Conservation (phyloP, 306 rosid species). For the Astragalus glycyphyllos region DNA sequence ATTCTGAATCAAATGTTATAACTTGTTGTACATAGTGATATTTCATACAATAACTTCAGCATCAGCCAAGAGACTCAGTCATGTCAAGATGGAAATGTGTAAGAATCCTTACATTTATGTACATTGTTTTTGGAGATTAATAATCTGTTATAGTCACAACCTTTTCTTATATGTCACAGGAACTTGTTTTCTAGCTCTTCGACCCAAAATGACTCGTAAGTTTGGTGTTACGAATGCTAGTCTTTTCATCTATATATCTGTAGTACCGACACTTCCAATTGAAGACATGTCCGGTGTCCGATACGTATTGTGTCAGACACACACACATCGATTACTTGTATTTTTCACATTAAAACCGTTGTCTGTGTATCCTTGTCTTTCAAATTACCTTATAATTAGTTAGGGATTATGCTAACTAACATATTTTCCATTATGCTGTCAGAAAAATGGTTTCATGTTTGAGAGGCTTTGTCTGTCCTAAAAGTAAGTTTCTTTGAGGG, state of each 20-base stretch:
- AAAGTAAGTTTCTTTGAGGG: conserved; percentile 47
- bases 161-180: conserved; percentile 31
- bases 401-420: conserved; percentile 33
- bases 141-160: conserved; percentile 19
- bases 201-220: conserved; percentile 44
- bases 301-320: too few relatives aligned
- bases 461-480: conserved; percentile 42
- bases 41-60: conserved; percentile 71
- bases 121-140: conserved; percentile 5
- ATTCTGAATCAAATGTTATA: conserved; percentile 40
- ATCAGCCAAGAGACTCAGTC: conserved; percentile 1
- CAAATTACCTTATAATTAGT: not conserved
- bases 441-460: conserved; percentile 62
- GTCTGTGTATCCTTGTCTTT: not conserved
- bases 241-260: too few relatives aligned
- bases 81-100: conserved; percentile 54
- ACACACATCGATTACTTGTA: too few relatives aligned
- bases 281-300: too few relatives aligned
- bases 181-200: conserved; percentile 49
- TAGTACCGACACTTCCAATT: too few relatives aligned
- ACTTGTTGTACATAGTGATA: conserved; percentile 58
- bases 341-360: too few relatives aligned
- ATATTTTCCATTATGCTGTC: conserved; percentile 29
- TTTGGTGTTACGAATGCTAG: not conserved
- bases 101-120: conserved; percentile 46